Base-by-base conservation (phyloP, 2,329 filamentous ascomycete genomes). In the Pyrenochaeta sp. region DNA sequence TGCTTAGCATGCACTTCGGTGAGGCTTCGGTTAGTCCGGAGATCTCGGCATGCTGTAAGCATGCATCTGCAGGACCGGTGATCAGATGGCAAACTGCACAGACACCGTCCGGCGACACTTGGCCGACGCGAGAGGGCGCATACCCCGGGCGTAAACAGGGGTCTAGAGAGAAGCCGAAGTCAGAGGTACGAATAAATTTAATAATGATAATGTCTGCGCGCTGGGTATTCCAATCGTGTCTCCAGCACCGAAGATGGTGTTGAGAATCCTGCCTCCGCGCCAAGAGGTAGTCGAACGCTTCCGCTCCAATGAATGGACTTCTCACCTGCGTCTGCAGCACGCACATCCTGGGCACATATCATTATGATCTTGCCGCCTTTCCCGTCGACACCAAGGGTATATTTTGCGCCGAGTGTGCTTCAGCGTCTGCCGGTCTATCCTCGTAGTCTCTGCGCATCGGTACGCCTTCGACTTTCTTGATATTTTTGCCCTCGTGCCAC, bases 401-500 rank as follows among this genome's bases (percentile, higher is more conserved):
- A n/a, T 62, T 54, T 27, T 67, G 67, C 22, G 57, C 47, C 50
- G 62, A 59, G 36, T 64, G 52, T 37, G 60, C 57, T 61, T 75
- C 71, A 28, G 64, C 59, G 46, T 76, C 74, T 46, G 28, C 54
- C 39, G 39, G 53, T 25, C 50, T 54, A 5, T 64, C 50, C 30
- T 62, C 55, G 55, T 71, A 68, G n/a, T 65, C 67, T 52, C 62
- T 72, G 8, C 65, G 65, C 58, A 72, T 64, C 1, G 74, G 74
- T 27, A 77, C 73, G 5, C 75, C 76, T 52, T 78, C 76, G 7
- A 78, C 65, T 46, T 73, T 77, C 65, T 77, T 78, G 30, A 78
- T 67, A 27, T 68, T 64, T 52, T 76, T 90, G 7, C 90, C 90
- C 73, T 95, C 91, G 24, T 86, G 66, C 61, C 89, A 91, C 77